Percentiles rank a stretch among this genome's conserved stretches.
phyloP scores from a whole-genome alignment of 305 asterid genomes.

The Ajuga reptans region DNA sequence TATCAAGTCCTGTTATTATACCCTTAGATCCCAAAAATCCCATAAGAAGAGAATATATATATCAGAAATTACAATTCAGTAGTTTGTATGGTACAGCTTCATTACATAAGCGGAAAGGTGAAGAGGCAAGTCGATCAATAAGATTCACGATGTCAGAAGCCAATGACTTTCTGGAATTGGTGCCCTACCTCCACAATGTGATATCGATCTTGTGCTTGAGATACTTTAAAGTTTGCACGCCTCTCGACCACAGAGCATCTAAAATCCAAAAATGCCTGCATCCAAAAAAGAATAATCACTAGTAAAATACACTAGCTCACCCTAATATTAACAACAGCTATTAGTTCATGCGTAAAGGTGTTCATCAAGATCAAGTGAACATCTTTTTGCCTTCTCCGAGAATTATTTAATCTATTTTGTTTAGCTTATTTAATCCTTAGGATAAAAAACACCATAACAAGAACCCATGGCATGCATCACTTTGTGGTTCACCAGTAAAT shows the following conservation, averaged over 20 bases:
- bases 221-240: conserved; percentile 69
- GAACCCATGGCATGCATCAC: background rate
- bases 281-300: conserved; percentile 5
- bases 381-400: background rate
- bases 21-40: conserved; percentile 53
- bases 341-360: background rate
- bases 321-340: conserved; percentile 9
- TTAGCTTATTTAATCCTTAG: conserved; percentile 2
- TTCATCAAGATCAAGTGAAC: conserved; percentile 17
- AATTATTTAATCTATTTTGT: background rate
- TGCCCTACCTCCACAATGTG: conserved; percentile 86
- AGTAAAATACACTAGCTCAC: conserved; percentile 1
- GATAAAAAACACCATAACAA: background rate
- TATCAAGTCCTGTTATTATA: conserved; percentile 72
- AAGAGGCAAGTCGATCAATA: conserved; percentile 1
- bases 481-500: background rate
- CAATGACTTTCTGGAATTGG: conserved; percentile 10
- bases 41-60: conserved; percentile 19
- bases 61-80: conserved; percentile 20
- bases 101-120: conserved; percentile 8
- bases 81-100: conserved; percentile 6
- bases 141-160: conserved; percentile 8
- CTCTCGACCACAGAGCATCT: conserved; percentile 91
- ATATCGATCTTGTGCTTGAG: conserved; percentile 79
- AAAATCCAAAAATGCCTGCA: conserved; percentile 91